These are phyloP conservation scores for Aspergillus neotritici DNA, from an alignment of 2,329 filamentous ascomycete genomes.

Conservation along the genomic window DNA sequence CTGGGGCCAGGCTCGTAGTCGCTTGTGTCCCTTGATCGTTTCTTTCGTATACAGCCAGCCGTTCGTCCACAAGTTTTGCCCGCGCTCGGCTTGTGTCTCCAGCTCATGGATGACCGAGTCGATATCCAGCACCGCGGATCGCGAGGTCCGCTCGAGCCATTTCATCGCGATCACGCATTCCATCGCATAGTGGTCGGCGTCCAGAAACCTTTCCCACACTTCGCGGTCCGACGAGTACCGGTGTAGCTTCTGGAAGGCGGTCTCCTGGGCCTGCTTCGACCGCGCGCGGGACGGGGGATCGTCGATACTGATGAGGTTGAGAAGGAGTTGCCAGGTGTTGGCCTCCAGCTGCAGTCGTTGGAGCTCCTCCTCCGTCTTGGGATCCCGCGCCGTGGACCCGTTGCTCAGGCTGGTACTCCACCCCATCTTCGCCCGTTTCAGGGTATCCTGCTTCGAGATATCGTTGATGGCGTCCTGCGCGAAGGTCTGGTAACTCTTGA, in stretches of 20 bases:
- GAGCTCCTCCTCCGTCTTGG: slow-evolving; percentile 28
- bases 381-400: slow-evolving; percentile 13
- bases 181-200: slow-evolving; percentile 64
- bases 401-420: slow-evolving; percentile 22
- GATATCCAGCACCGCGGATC: slow-evolving; percentile 62
- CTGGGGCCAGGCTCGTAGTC: slow-evolving; percentile 62
- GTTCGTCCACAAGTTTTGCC: slow-evolving; percentile 70
- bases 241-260: slow-evolving; percentile 41
- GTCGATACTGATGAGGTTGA: slow-evolving; percentile 65
- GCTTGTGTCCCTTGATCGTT: slow-evolving; percentile 84
- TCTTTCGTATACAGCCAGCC: slow-evolving; percentile 91
- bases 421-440: slow-evolving; percentile 34
- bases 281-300: slow-evolving; percentile 47
- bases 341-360: slow-evolving; percentile 72
- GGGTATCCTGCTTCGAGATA: slow-evolving; percentile 35
- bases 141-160: slow-evolving; percentile 78
- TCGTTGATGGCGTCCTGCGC: slow-evolving; percentile 48
- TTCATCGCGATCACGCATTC: slow-evolving; percentile 76
- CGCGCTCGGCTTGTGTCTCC: slow-evolving; percentile 68
- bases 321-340: slow-evolving; percentile 84
- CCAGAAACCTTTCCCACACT: slow-evolving; percentile 68
- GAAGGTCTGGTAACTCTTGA: slow-evolving; percentile 58
- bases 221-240: slow-evolving; percentile 56
- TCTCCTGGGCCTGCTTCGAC: slow-evolving; percentile 35
- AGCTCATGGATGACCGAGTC: slow-evolving; percentile 70